These are phyloP conservation scores for Phytophthora brassicae DNA, from an alignment of 352 stramenopile species.

Conservation along the genomic window DNA sequence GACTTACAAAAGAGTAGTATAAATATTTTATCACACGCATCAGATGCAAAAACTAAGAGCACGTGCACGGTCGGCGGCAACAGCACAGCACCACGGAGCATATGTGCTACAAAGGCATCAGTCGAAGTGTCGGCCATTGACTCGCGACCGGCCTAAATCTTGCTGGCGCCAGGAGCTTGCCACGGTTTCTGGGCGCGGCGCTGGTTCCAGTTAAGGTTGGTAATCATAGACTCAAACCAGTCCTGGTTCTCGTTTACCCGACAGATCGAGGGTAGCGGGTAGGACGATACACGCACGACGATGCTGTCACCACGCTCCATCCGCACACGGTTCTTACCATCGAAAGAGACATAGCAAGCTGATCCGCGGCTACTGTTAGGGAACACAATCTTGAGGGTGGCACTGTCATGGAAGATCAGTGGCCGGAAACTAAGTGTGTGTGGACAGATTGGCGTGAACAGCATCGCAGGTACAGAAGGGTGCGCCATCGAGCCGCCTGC, in stretches of 20 bases:
- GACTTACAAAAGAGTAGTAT: conserved; percentile 19
- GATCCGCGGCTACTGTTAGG: conserved; percentile 72
- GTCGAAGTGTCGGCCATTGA: conserved; percentile 8
- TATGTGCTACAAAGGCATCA: conserved; percentile 9
- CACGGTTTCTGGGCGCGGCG: conserved; percentile 82
- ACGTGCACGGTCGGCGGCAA: conserved; percentile 17
- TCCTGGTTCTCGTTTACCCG: conserved; percentile 89
- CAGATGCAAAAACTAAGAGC: conserved; percentile 31
- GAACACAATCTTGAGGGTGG: conserved; percentile 89
- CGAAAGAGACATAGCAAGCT: conserved; percentile 88
- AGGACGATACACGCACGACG: conserved; percentile 86
- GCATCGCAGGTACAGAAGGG: conserved; percentile 95
- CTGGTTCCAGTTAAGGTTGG: conserved; percentile 93
- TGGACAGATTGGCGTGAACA: conserved; percentile 98
- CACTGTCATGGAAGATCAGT: conserved; percentile 91
- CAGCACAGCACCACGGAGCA: neutral
- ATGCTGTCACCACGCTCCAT: conserved; percentile 86
- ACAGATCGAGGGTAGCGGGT: conserved; percentile 87
- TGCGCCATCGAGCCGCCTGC: conserved; percentile 98
- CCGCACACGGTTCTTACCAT: conserved; percentile 90
- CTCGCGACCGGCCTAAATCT: conserved; percentile 24
- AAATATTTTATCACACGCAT: conserved; percentile 40
- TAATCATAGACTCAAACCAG: conserved; percentile 93
- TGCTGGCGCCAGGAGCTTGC: conserved; percentile 37
- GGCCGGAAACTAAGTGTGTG: conserved; percentile 95